A percentile compares a stretch with the other conserved stretches of the same genome.
Conservation (phyloP, 176 grass and related monocot species). For the Miscanthus lutarioriparius region DNA sequence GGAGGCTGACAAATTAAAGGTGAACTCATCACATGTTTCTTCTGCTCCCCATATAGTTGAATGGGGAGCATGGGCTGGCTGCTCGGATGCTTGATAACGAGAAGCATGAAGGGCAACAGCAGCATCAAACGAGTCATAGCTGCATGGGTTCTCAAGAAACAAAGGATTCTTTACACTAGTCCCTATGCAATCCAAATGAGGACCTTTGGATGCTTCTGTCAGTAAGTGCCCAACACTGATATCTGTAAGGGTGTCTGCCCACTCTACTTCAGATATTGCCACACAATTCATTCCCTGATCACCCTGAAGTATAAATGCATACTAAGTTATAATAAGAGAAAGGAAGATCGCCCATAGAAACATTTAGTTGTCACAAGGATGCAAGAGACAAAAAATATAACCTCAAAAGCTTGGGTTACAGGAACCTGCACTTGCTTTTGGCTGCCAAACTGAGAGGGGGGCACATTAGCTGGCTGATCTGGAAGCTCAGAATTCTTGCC, state of each 20-base stretch:
- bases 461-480: constrained; percentile 27
- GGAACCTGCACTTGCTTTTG: constrained; percentile 49
- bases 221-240: constrained; percentile 89
- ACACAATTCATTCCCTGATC: constrained; percentile 34
- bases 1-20: constrained; percentile 44
- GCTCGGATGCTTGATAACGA: constrained; percentile 45
- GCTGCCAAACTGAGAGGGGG: constrained; percentile 24
- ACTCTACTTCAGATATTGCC: constrained; percentile 63
- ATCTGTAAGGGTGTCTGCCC: constrained; percentile 93
- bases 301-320: constrained; percentile 38
- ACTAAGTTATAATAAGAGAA: constrained; percentile 29
- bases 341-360: constrained; percentile 30
- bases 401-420: constrained; percentile 49
- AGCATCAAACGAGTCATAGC: constrained; percentile 97
- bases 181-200: constrained; percentile 50
- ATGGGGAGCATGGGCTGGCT: constrained; percentile 31
- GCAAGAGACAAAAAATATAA: constrained; percentile 36
- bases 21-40: constrained; percentile 94
- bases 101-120: constrained; percentile 86
- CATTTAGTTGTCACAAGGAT: constrained; percentile 19
- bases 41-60: constrained; percentile 73
- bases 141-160: constrained; percentile 52
- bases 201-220: constrained; percentile 80
- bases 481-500: constrained; percentile 20
- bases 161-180: constrained; percentile 40